Evolutionary conservation across 495 filamentous ascomycete genomes (phyloP).

Genomic region (Aspergillus baeticus): DNA sequence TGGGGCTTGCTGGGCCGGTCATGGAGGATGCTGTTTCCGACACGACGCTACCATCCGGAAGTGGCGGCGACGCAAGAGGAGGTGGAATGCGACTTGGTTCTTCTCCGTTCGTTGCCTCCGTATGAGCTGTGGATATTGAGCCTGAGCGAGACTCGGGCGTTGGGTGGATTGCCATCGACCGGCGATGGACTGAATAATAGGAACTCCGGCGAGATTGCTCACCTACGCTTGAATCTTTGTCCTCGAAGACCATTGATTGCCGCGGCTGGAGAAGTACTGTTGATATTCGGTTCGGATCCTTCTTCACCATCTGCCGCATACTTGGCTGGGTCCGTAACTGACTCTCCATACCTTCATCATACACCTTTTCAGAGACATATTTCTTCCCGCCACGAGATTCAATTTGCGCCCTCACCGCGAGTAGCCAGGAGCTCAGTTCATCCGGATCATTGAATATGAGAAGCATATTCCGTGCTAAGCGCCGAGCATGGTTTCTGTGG

Average conservation of each 20-base stretch:
- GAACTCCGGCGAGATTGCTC: constrained; percentile 32
- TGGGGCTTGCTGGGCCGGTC: constrained; percentile 23
- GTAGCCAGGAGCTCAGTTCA: constrained; percentile 81
- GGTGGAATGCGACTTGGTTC: constrained; percentile 20
- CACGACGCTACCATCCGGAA: constrained; percentile 12
- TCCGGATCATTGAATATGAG: constrained; percentile 79
- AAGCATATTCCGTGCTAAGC: constrained; percentile 66
- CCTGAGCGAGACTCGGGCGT: constrained; percentile 30
- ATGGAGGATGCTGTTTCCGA: constrained; percentile 12
- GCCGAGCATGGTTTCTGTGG: constrained; percentile 56
- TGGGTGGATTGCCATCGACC: constrained; percentile 23
- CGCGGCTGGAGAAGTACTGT: constrained; percentile 59
- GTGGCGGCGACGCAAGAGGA: constrained; percentile 6
- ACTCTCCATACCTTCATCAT: constrained; percentile 30
- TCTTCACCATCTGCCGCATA: constrained; percentile 37
- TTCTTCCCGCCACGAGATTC: constrained; percentile 68
- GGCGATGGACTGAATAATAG: constrained; percentile 31
- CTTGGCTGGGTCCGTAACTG: constrained; percentile 44
- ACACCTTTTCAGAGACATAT: constrained; percentile 52
- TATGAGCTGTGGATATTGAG: constrained; percentile 31
- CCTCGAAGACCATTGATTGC: constrained; percentile 18
- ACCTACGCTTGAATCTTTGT: constrained; percentile 28
- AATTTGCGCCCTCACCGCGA: constrained; percentile 63
- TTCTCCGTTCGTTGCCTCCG: constrained; percentile 24
- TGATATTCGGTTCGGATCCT: constrained; percentile 61